phyloP scores from a whole-genome alignment of 2,329 filamentous ascomycete species.

The Stylonectria norvegica region DNA sequence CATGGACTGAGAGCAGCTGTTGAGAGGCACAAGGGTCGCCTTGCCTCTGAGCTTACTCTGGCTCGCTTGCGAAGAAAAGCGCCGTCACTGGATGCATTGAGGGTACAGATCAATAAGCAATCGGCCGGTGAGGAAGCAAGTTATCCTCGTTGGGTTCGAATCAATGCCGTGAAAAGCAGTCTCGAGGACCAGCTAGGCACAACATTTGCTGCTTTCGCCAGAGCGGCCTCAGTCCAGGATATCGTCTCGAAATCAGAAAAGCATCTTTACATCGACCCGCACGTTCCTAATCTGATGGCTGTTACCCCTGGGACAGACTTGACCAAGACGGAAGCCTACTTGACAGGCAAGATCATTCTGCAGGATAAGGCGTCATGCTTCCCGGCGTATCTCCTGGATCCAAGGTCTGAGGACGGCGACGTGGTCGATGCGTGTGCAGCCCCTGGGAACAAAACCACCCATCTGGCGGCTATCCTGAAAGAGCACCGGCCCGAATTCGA shows the following conservation, averaged over 20 bases:
- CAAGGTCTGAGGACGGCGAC: constrained; percentile 63
- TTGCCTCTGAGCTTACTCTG: constrained; percentile 79
- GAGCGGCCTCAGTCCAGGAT: constrained; percentile 53
- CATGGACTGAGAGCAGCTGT: constrained; percentile 76
- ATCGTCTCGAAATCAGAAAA: constrained; percentile 48
- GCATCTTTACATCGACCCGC: constrained; percentile 67
- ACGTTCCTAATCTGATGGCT: constrained; percentile 81
- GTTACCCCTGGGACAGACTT: constrained; percentile 70
- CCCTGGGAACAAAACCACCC: constrained; percentile 96
- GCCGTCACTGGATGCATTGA: constrained; percentile 64
- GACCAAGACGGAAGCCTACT: constrained; percentile 70
- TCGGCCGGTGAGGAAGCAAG: constrained; percentile 48
- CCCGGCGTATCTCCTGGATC: constrained; percentile 81
- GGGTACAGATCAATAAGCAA: constrained; percentile 51
- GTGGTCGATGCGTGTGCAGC: constrained; percentile 92
- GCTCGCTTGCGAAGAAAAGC: constrained; percentile 70
- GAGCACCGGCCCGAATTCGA: constrained; percentile 38
- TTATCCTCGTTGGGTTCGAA: constrained; percentile 87
- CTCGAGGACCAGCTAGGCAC: constrained; percentile 68
- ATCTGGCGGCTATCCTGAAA: constrained; percentile 72
- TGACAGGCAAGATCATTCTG: constrained; percentile 73
- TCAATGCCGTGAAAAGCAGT: constrained; percentile 75
- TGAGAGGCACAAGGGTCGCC: constrained; percentile 74
- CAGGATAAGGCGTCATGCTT: constrained; percentile 98
- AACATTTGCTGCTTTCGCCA: constrained; percentile 65